These are phyloP conservation scores for Hypoxylon cercidicola DNA, from an alignment of 495 filamentous ascomycete species.

Conservation along the genomic window DNA sequence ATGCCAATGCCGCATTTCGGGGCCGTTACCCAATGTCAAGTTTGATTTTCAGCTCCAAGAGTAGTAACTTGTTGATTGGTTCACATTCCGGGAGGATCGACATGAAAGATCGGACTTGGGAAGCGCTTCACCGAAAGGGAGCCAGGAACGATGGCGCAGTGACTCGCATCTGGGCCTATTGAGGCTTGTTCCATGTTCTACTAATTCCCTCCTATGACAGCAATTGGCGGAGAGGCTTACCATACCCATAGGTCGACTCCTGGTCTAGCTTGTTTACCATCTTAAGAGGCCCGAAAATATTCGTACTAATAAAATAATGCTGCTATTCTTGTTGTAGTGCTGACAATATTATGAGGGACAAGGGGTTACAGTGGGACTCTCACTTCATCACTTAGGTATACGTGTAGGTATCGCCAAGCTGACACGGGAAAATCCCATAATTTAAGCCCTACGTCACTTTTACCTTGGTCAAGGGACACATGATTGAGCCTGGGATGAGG, in stretches of 20 bases:
- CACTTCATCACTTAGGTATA: conserved; percentile 6
- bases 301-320: not conserved
- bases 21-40: not conserved
- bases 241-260: not conserved
- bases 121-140: not conserved
- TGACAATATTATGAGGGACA: not conserved
- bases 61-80: not conserved
- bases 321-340: conserved; percentile 4
- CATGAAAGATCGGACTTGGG: conserved; percentile 1
- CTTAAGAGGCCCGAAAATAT: too few species aligned
- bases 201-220: not conserved
- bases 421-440: conserved; percentile 29
- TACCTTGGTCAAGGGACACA: conserved; percentile 4
- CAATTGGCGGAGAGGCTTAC: not conserved
- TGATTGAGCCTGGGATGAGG: conserved; percentile 10
- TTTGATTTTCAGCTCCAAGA: conserved; percentile 22
- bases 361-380: conserved; percentile 8
- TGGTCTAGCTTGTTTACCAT: not conserved
- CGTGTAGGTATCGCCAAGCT: conserved; percentile 24
- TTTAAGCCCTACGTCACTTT: conserved; percentile 17
- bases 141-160: conserved; percentile 21
- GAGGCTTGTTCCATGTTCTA: conserved; percentile 4
- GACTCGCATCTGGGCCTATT: conserved; percentile 12
- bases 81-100: conserved; percentile 22
- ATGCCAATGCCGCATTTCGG: too few species aligned